Evolutionary conservation across 2,329 filamentous ascomycete species (phyloP).

Genomic region (Thielaviopsis euricoi): DNA sequence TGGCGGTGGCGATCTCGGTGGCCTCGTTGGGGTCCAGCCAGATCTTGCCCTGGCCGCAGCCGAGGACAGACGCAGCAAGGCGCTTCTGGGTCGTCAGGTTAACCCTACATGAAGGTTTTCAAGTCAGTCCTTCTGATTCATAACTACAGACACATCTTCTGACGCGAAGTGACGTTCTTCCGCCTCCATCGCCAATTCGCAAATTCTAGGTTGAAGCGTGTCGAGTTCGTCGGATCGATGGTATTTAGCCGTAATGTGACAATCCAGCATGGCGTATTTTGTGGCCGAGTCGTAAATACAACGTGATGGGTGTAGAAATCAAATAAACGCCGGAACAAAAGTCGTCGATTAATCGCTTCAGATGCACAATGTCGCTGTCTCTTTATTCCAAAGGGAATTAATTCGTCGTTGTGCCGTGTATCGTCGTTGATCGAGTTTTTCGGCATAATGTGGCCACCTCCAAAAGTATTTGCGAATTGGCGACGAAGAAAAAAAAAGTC

Average conservation of each 20-base stretch:
- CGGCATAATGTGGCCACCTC: background rate
- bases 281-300: background rate
- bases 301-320: background rate
- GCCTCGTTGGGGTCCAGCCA: slow-evolving; percentile 99
- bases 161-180: background rate
- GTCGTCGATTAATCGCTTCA: background rate
- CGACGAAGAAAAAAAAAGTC: background rate
- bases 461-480: background rate
- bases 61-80: slow-evolving; percentile 95
- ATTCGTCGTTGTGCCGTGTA: background rate
- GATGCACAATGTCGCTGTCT: background rate
- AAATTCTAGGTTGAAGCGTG: background rate
- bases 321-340: background rate
- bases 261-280: background rate
- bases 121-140: slow-evolving; percentile 7
- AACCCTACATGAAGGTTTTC: slow-evolving; percentile 48
- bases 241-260: background rate
- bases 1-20: slow-evolving; percentile 99
- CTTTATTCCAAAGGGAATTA: background rate
- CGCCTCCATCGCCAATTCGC: background rate
- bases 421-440: background rate
- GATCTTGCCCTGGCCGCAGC: slow-evolving; percentile 99
- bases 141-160: background rate
- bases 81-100: slow-evolving; percentile 99
- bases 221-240: background rate